These are phyloP conservation scores for Termitomyces sp. DNA, from an alignment of 768 basidiomycete genomes.

Conservation along the genomic window DNA sequence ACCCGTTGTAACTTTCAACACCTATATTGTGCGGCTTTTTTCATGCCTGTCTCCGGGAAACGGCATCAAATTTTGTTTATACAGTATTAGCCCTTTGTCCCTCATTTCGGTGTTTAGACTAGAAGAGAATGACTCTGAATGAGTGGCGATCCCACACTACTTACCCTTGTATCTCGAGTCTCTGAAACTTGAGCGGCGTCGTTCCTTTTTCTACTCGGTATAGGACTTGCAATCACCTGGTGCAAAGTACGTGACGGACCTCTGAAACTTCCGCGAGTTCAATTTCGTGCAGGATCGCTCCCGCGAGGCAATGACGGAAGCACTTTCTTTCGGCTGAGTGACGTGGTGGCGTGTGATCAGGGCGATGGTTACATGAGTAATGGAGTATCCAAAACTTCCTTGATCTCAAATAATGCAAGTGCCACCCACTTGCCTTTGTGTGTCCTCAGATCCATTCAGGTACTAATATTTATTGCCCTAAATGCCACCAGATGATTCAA, in stretches of 20 bases:
- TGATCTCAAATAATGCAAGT: conserved; percentile 6
- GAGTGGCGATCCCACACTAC: too few relatives aligned
- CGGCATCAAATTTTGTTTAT: not conserved
- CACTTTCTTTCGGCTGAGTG: not conserved
- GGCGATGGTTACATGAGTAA: not conserved
- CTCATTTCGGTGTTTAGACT: not conserved
- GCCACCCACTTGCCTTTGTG: conserved; percentile 2
- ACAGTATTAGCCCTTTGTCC: not conserved
- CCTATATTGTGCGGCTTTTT: not conserved
- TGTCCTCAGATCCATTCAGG: conserved; percentile 6
- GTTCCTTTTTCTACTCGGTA: not conserved
- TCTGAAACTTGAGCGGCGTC: not conserved
- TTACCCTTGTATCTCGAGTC: too few relatives aligned
- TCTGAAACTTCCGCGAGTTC: not conserved
- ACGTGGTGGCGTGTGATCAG: not conserved
- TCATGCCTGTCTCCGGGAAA: not conserved
- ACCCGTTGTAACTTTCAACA: not conserved
- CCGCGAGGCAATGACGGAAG: not conserved
- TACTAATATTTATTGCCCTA: not conserved
- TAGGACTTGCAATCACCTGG: too few relatives aligned
- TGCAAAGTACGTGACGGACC: not conserved
- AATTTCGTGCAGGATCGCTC: not conserved
- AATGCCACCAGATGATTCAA: not conserved
- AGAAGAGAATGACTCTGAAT: too few relatives aligned
- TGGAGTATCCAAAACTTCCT: not conserved